phyloP scores from a whole-genome alignment of 352 stramenopile genomes.

The Pythium brachiatum region DNA sequence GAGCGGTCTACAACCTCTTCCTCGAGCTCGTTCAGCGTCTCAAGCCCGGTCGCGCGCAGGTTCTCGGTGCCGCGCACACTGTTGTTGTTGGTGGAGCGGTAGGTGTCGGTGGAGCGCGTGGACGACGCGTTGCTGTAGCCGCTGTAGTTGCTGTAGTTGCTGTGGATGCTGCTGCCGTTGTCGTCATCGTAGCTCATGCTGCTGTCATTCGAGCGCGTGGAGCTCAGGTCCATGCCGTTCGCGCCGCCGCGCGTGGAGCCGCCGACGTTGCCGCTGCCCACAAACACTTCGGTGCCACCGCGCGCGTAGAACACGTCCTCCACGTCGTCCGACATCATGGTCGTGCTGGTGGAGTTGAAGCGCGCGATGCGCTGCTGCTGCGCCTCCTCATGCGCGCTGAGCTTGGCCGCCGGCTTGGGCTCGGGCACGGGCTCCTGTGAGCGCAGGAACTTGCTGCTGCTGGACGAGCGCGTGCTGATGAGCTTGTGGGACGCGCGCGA shows the following conservation, averaged over 20 bases:
- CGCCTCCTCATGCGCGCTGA: conserved; percentile 12
- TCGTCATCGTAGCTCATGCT: conserved; percentile 30
- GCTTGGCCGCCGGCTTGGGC: conserved; percentile 16
- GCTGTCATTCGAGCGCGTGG: conserved; percentile 21
- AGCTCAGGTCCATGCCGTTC: conserved; percentile 14
- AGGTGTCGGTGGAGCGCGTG: conserved; percentile 34
- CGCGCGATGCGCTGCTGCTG: conserved; percentile 19
- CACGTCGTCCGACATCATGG: conserved; percentile 60
- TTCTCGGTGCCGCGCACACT: conserved; percentile 29
- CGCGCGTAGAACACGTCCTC: conserved; percentile 61
- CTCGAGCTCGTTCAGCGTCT: conserved; percentile 56
- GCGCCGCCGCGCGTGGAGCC: conserved; percentile 5
- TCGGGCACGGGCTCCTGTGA: conserved; percentile 18
- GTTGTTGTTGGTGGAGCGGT: conserved; percentile 48
- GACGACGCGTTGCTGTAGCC: conserved; percentile 22
- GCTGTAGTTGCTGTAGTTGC: conserved; percentile 17
- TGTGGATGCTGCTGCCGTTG: conserved; percentile 17
- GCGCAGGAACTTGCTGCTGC: conserved; percentile 23
- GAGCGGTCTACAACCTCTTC: conserved; percentile 37
- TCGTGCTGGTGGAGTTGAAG: conserved; percentile 27
- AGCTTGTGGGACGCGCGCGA: conserved; percentile 44
- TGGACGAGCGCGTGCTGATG: conserved; percentile 21
- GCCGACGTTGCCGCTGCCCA: too few relatives aligned
- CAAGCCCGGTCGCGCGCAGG: conserved; percentile 46
- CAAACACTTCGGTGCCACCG: conserved; percentile 21